Conservation (phyloP, 2,329 filamentous ascomycete species). For the Periconia digitata region DNA sequence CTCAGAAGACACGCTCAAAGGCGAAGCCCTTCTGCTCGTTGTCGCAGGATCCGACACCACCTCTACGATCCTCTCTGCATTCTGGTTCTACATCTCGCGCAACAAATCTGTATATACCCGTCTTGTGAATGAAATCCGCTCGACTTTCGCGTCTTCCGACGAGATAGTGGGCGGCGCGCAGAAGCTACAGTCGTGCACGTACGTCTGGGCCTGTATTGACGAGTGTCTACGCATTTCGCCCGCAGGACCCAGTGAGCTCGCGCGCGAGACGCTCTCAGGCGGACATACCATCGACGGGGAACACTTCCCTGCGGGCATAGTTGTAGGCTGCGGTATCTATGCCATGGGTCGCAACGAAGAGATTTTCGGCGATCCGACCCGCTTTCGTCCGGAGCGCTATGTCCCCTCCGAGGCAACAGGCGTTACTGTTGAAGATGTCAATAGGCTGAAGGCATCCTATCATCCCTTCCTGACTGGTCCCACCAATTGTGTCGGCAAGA, state of each 20-base stretch:
- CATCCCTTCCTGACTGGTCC: constrained; percentile 23
- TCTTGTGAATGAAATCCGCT: constrained; percentile 9
- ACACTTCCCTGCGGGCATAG: constrained; percentile 13
- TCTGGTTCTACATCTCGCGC: constrained; percentile 15
- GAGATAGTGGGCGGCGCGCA: constrained; percentile 9
- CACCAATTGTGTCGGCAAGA: constrained; percentile 25
- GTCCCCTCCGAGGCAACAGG: constrained; percentile 7
- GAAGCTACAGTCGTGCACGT: constrained; percentile 4
- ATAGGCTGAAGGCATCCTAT: constrained; percentile 5
- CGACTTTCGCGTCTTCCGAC: constrained; percentile 2
- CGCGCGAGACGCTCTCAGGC: constrained; percentile 9
- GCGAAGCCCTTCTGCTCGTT: constrained; percentile 9
- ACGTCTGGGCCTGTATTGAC: constrained; percentile 14
- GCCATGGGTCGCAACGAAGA: constrained; percentile 12
- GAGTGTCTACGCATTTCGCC: constrained; percentile 11
- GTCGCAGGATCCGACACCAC: constrained; percentile 12
- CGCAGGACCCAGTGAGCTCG: constrained; percentile 8
- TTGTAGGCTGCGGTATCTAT: constrained; percentile 15
- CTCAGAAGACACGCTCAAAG: constrained; percentile 39
- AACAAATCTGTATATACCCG: not conserved
- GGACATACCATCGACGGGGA: constrained; percentile 15
- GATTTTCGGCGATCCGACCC: constrained; percentile 12
- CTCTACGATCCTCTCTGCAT: constrained; percentile 2
- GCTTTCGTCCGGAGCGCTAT: constrained; percentile 16
- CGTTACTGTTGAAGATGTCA: constrained; percentile 8